Evolutionary conservation across 306 rosid species (phyloP), one percentile per base, ranked within the genome.

Genomic region (Vigna hirtella): DNA sequence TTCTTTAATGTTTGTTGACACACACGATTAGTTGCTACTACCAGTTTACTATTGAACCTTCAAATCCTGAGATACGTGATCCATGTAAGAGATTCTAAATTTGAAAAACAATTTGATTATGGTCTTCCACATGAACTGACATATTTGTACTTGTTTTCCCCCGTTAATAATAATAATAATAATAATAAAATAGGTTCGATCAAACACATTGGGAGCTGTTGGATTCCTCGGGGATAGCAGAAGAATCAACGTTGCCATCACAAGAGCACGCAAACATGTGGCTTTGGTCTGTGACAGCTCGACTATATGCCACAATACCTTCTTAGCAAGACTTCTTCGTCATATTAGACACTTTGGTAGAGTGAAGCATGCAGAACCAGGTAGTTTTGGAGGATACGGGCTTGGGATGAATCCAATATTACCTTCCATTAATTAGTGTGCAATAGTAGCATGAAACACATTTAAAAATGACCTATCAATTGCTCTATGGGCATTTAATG

Each of bases 141-240:
- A 18, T 78, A 14, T 17, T 43, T 13, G 11, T 59, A 7, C 73
- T 5, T 71, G 38, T 72, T 15, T 50, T 64, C 6, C 4, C 20
- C 14, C 17, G 5, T 30, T 28, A 64, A 77, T 26, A 26, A 26
- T 26, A 26, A 18, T 34, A 6, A 49, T 66, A 20, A 68, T 66
- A 32, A 68, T 7, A 47, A 57, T 4, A 70, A 24, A 76, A 48
- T 53, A 90, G 97, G 97, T 92, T 56, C 90, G 95, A 26, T 92
- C 97, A 7, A 92, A 90, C 87, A 88, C 87, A 50, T 70, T 92
- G 70, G 97, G 97, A 69, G 97, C 97, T 17, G 97, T 92, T 72
- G 97, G 97, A 75, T 92, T 92, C 81, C 90, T 92, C 0, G 97
- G 97, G 14, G 97, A 92, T 70, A 92, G 95, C 77, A 79, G 97